Conservation (phyloP, 1,139 yeast species). For the Blastobotrys proliferans region DNA sequence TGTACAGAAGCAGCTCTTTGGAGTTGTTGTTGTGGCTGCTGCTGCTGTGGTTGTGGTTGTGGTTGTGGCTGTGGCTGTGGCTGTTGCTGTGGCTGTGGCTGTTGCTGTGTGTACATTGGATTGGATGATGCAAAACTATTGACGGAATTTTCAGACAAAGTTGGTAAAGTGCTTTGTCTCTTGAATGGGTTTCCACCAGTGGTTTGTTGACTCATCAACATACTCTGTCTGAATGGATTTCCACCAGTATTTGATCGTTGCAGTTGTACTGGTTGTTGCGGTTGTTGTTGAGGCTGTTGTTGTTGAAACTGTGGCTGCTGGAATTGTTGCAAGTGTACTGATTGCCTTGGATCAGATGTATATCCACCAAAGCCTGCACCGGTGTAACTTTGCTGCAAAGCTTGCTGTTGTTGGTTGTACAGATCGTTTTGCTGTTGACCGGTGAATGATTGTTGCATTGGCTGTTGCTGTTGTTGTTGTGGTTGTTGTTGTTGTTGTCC, state of each 20-base stretch:
- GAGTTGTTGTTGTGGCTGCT: conserved; percentile 16
- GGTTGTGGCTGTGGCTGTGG: conserved; percentile 16
- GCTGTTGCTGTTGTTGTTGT: conserved; percentile 17
- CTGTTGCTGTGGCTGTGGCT: conserved; percentile 6
- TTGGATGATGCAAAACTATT: conserved; percentile 10
- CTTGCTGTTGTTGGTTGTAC: conserved; percentile 15
- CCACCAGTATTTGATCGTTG: conserved; percentile 29
- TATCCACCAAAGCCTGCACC: conserved; percentile 61
- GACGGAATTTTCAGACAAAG: conserved; percentile 12
- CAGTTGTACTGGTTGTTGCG: conserved; percentile 18
- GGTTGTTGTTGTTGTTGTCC: conserved; percentile 18
- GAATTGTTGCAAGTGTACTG: conserved; percentile 16
- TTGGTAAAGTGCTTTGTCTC: conserved; percentile 22
- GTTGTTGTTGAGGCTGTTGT: conserved; percentile 14
- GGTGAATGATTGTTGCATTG: conserved; percentile 16
- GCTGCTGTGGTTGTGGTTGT: conserved; percentile 17
- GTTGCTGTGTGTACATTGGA: conserved; percentile 30
- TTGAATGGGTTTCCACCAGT: conserved; percentile 27
- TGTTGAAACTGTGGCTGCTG: conserved; percentile 18
- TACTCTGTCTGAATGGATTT: conserved; percentile 29
- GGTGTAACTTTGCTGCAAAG: conserved; percentile 32
- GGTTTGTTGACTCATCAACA: conserved; percentile 10
- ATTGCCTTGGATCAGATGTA: conserved; percentile 27
- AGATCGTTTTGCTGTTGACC: conserved; percentile 18
- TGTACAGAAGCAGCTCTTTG: conserved; percentile 13